Conservation (phyloP, 805 yeast species). For the Metahyphopichia silvanorum region DNA sequence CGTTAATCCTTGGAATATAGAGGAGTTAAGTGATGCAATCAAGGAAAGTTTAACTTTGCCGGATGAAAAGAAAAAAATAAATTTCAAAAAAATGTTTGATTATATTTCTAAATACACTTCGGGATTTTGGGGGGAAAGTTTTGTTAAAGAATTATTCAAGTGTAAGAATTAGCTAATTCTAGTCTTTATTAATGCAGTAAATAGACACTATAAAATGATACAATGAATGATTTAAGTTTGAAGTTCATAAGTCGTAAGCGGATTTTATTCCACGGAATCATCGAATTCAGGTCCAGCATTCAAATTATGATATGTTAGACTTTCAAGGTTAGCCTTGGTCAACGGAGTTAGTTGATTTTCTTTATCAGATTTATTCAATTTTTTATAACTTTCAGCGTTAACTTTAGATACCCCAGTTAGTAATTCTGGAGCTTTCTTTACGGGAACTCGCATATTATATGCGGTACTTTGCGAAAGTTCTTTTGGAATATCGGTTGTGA, state of each 20-base stretch:
- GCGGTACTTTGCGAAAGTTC: slow-evolving; percentile 9
- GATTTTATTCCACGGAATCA: slow-evolving; percentile 15
- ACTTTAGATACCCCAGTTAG: not conserved
- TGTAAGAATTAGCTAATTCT: too few relatives aligned
- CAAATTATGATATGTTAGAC: slow-evolving; percentile 18
- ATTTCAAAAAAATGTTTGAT: slow-evolving; percentile 78
- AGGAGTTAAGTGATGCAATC: slow-evolving; percentile 83
- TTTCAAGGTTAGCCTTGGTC: slow-evolving; percentile 27
- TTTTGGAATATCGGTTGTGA: slow-evolving; percentile 26
- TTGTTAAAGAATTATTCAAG: slow-evolving; percentile 78
- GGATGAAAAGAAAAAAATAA: slow-evolving; percentile 71
- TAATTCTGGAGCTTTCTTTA: too few relatives aligned
- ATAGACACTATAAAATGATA: too few relatives aligned
- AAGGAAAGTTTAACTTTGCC: slow-evolving; percentile 84
- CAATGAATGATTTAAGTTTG: too few relatives aligned
- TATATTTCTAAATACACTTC: slow-evolving; percentile 93
- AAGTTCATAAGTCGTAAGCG: too few relatives aligned
- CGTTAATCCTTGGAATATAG: slow-evolving; percentile 98
- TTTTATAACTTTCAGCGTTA: slow-evolving; percentile 1
- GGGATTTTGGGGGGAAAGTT: slow-evolving; percentile 95
- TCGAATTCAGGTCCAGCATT: slow-evolving; percentile 6
- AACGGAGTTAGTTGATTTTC: slow-evolving; percentile 20
- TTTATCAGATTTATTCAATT: slow-evolving; percentile 7
- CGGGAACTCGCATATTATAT: slow-evolving; percentile 4
- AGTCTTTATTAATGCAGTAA: too few relatives aligned